phyloP scores from a whole-genome alignment of 176 grass and related monocot species.

The Raddia distichophylla region DNA sequence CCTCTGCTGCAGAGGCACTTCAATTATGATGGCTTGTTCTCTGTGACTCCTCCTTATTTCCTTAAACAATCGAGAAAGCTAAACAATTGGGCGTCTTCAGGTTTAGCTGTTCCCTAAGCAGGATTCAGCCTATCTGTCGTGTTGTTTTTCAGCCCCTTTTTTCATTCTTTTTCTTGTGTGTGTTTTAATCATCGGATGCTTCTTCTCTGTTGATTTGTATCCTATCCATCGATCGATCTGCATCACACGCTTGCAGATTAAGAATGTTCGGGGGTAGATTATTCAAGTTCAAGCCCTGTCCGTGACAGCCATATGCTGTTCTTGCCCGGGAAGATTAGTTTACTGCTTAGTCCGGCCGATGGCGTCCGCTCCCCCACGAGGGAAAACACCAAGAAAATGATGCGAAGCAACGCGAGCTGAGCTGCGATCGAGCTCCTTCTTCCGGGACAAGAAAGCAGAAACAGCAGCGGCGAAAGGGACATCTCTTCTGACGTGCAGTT shows the following conservation, averaged over 20 bases:
- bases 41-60: neutral
- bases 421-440: neutral
- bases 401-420: neutral
- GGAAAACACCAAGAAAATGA: neutral
- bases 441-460: conserved; percentile 11
- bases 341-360: neutral
- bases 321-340: conserved; percentile 8
- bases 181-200: no score
- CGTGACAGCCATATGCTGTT: neutral
- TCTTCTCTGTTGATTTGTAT: neutral
- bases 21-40: neutral
- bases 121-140: conserved; percentile 30
- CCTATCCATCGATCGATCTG: neutral
- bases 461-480: neutral
- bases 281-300: neutral
- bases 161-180: no score
- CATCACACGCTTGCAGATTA: conserved; percentile 23
- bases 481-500: neutral
- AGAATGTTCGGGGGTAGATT: conserved; percentile 6
- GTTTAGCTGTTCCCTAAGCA: conserved; percentile 27
- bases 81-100: neutral
- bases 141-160: neutral
- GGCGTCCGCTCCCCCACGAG: neutral
- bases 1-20: conserved; percentile 13
- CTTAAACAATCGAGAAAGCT: neutral